Percentiles rank a stretch among this genome's conserved stretches.
These are phyloP conservation scores for Paecilomyces niveus DNA, from an alignment of 2,329 filamentous ascomycete genomes.

Conservation along the genomic window DNA sequence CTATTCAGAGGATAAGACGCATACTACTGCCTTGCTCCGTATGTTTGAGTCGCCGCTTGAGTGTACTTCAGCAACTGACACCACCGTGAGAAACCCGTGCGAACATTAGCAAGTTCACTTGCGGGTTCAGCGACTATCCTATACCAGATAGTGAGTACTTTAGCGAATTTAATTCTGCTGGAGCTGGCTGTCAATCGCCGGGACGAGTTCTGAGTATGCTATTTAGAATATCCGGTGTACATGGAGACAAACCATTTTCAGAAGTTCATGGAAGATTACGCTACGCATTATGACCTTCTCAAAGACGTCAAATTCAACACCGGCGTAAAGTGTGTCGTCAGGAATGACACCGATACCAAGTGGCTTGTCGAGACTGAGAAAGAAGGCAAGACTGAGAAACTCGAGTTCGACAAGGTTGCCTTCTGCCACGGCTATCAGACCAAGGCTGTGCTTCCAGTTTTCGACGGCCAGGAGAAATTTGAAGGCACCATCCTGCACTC, in stretches of 20 bases:
- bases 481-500: conserved; percentile 35
- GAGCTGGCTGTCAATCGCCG: background rate
- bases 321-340: conserved; percentile 19
- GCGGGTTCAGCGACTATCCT: conserved; percentile 36
- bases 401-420: conserved; percentile 34
- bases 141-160: conserved; percentile 28
- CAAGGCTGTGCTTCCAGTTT: conserved; percentile 26
- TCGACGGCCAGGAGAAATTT: conserved; percentile 32
- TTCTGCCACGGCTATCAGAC: conserved; percentile 29
- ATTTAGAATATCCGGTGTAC: conserved; percentile 14
- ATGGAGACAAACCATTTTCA: conserved; percentile 21
- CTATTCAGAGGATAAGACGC: conserved; percentile 28
- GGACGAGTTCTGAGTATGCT: background rate
- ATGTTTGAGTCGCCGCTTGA: background rate
- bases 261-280: conserved; percentile 36
- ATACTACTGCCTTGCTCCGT: conserved; percentile 17
- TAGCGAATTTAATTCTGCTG: background rate
- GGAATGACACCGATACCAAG: conserved; percentile 18
- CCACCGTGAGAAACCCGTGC: conserved; percentile 20
- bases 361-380: conserved; percentile 27
- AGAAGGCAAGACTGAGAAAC: conserved; percentile 11
- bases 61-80: background rate
- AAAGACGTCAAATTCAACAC: conserved; percentile 28
- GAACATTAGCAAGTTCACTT: conserved; percentile 34
- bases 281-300: conserved; percentile 32